Percentiles rank a stretch among this genome's conserved stretches.
Evolutionary conservation across 257 asterid species (phyloP).

Genomic region (Solanum peruvianum): DNA sequence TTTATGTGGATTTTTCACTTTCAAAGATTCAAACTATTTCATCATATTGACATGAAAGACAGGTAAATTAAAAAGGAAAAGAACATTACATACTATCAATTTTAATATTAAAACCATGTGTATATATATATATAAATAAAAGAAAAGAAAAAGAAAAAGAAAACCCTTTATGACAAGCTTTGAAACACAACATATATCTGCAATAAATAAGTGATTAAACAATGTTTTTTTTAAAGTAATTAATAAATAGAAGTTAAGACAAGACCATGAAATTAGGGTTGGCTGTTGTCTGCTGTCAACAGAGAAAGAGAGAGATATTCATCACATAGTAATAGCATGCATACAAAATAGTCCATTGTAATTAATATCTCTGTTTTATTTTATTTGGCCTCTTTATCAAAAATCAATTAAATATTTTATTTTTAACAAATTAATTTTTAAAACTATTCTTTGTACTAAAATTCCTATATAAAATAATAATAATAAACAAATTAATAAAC

Average conservation of each 20-base stretch:
- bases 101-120: too few relatives aligned
- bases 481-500: too few relatives aligned
- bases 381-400: background rate
- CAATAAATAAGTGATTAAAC: background rate
- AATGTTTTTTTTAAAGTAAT: background rate
- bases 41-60: background rate
- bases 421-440: background rate
- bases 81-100: background rate
- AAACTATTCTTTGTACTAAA: background rate
- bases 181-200: background rate
- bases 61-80: background rate
- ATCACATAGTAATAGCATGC: background rate
- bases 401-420: background rate
- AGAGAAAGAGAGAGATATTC: background rate
- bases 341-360: background rate
- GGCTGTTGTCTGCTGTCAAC: slow-evolving; percentile 20
- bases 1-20: background rate
- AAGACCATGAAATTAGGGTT: slow-evolving; percentile 62
- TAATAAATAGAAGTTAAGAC: slow-evolving; percentile 24
- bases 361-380: background rate
- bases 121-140: background rate
- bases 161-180: background rate
- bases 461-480: background rate
- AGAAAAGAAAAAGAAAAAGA: background rate
- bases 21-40: background rate